Percentiles rank a stretch among this genome's conserved stretches.
Evolutionary conservation across 352 stramenopile species (phyloP).

Genomic region (Pythium rishiriense): DNA sequence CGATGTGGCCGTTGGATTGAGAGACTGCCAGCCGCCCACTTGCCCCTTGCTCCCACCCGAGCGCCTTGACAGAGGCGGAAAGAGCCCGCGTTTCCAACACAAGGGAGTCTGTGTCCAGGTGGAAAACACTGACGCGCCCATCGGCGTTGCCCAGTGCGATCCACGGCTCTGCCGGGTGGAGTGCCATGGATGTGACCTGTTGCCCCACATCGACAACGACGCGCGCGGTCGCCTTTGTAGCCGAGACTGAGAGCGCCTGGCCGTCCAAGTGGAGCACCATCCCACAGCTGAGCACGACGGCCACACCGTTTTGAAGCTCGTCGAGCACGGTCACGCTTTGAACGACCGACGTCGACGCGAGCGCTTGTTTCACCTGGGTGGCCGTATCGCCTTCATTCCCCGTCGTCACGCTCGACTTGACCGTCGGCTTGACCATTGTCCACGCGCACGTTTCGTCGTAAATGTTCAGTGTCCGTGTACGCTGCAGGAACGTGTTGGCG

Average conservation of each 20-base stretch:
- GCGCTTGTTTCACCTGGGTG: slow-evolving; percentile 12
- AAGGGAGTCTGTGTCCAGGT: slow-evolving; percentile 37
- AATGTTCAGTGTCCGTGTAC: slow-evolving; percentile 7
- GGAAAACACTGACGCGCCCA: slow-evolving; percentile 41
- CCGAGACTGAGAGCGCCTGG: not conserved
- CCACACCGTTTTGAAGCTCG: slow-evolving; percentile 26
- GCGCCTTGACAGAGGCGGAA: slow-evolving; percentile 17
- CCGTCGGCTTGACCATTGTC: slow-evolving; percentile 7
- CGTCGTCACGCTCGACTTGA: not conserved
- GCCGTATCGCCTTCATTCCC: not conserved
- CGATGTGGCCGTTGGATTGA: slow-evolving; percentile 37
- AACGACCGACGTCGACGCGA: not conserved
- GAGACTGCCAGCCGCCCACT: slow-evolving; percentile 45
- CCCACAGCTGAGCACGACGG: slow-evolving; percentile 15
- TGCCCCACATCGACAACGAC: slow-evolving; percentile 23
- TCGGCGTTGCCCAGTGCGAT: slow-evolving; percentile 44
- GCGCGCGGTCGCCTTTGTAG: not conserved
- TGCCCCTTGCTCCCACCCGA: slow-evolving; percentile 43
- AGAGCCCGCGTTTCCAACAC: slow-evolving; percentile 15
- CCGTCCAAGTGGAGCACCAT: slow-evolving; percentile 20
- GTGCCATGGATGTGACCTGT: slow-evolving; percentile 8
- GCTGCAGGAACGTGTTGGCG: slow-evolving; percentile 24
- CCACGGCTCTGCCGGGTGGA: slow-evolving; percentile 16
- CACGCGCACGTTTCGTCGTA: slow-evolving; percentile 20
- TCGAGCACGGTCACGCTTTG: slow-evolving; percentile 23